Base-by-base conservation (phyloP, 176 grass and related monocot species). In the Aechmea fasciata region DNA sequence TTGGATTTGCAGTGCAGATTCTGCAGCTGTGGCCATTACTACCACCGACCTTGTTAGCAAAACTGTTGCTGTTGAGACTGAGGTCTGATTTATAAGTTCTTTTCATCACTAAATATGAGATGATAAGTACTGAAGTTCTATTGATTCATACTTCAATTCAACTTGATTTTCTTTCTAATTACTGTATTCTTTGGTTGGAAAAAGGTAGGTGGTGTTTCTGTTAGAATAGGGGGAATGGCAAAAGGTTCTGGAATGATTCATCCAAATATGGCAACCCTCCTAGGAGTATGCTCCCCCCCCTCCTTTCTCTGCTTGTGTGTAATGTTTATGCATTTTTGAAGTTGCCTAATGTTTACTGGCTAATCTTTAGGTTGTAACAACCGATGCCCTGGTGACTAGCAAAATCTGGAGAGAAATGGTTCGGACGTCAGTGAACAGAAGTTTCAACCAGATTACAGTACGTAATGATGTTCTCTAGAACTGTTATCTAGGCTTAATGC, bases 221-320 rank as follows among this genome's bases (percentile, higher is more conserved):
- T 97, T 63, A 97, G 75, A 71, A 80, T 97, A 71, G 93, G 93
- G 69, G 93, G 93, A 79, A 97, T 97, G 84, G 89, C 93, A 53
- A 97, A 97, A 85, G 93, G 93, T 84, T 97, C 93, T 28, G 93
- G 93, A 71, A 97, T 97, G 93, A 97, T 97, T 73, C 89, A 97
- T 80, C 93, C 93, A 71, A 97, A 97, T 70, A 97, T 97, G 93
- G 93, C 93, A 77, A 97, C 93, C 65, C 90, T 97, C 86, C 93
- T 97, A 49, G 78, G 89, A 83, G 93, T 92, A 92, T 79, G 77
- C 51, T 26, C 64, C 53, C n/a, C 51, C 63, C 66, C 75, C 62
- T 59, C 53, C 2, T 15, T 13, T 20, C 13, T 63, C 51, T 54
- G 11, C 76, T 14, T 54, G 33, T 68, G 2, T 68, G 61, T 59